phyloP scores from a whole-genome alignment of 257 asterid genomes.

The Jasminum sambac region DNA sequence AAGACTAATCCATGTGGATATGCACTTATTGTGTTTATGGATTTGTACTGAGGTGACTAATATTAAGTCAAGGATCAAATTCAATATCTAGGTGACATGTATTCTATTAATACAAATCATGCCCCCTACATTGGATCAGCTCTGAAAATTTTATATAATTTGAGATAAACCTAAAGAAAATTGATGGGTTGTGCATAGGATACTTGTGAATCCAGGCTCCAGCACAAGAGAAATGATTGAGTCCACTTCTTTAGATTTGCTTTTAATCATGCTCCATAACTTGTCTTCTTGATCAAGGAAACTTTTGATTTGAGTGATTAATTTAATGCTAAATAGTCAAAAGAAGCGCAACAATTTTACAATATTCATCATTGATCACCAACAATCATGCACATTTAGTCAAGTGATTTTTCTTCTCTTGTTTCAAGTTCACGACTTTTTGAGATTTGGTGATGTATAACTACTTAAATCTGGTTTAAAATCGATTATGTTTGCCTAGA shows the following conservation, averaged over 20 bases:
- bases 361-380: constrained; percentile 22
- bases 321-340: neutral
- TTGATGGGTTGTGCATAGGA: constrained; percentile 42
- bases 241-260: constrained; percentile 15
- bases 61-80: too few species aligned
- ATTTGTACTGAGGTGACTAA: too few species aligned
- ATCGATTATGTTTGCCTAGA: too few species aligned
- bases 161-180: neutral
- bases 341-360: constrained; percentile 31
- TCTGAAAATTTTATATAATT: neutral
- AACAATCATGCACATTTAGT: neutral
- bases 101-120: too few species aligned
- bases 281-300: constrained; percentile 52
- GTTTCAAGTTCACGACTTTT: too few species aligned
- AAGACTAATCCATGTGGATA: too few species aligned
- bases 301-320: constrained; percentile 20
- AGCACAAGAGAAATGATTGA: constrained; percentile 33
- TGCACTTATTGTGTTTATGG: too few species aligned
- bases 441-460: too few species aligned
- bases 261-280: constrained; percentile 36
- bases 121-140: neutral
- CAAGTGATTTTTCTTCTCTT: too few species aligned
- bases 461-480: too few species aligned
- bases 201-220: constrained; percentile 53
- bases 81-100: too few species aligned